Conservation (phyloP, 768 basidiomycete species). For the Cantharellus anzutake region DNA sequence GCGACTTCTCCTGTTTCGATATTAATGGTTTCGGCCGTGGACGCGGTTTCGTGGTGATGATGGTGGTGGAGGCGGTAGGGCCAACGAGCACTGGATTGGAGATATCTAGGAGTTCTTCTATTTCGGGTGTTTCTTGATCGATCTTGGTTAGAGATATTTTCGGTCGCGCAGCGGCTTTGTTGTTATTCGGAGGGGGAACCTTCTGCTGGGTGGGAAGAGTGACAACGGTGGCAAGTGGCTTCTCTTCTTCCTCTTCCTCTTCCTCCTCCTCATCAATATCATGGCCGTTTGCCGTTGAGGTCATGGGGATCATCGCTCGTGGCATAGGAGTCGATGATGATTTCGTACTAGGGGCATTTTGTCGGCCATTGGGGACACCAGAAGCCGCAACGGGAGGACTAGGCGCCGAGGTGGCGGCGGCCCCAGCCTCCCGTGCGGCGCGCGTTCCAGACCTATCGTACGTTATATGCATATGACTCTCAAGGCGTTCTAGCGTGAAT, state of each 20-base stretch:
- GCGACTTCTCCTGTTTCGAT: too few species aligned
- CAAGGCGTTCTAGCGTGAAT: slow-evolving; percentile 58
- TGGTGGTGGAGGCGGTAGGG: too few species aligned
- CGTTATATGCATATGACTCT: slow-evolving; percentile 37
- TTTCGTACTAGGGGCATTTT: neutral
- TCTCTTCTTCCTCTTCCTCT: slow-evolving; percentile 18
- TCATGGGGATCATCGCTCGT: slow-evolving; percentile 1
- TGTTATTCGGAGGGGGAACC: neutral
- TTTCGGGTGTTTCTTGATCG: neutral
- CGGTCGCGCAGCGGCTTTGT: neutral
- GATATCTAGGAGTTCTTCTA: neutral
- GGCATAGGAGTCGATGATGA: neutral
- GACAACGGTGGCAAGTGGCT: neutral
- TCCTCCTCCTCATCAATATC: slow-evolving; percentile 16
- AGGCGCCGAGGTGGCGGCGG: neutral
- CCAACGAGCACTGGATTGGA: neutral
- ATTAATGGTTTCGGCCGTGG: too few species aligned
- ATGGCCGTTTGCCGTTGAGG: neutral
- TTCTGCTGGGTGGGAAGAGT: neutral
- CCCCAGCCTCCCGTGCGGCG: neutral
- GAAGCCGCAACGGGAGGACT: neutral
- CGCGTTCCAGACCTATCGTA: slow-evolving; percentile 19
- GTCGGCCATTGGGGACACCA: neutral
- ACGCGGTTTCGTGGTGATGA: too few species aligned
- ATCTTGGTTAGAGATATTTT: neutral